Conservation (phyloP, 208 protist species). For the Trypanosoma platydactyli region DNA sequence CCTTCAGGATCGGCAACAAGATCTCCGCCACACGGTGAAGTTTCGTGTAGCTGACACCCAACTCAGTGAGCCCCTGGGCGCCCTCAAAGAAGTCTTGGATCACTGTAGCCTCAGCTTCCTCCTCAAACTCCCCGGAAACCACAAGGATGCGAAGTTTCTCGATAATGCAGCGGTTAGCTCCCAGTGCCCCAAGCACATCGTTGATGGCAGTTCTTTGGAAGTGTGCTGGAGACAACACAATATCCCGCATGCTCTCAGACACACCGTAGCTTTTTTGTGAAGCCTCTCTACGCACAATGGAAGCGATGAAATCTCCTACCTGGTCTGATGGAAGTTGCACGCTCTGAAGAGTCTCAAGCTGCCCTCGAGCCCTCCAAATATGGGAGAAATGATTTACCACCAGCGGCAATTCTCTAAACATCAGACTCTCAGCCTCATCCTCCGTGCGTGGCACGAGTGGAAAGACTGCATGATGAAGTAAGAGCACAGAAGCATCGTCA, state of each 20-base stretch:
- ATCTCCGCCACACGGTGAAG: constrained; percentile 11
- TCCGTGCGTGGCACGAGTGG: constrained; percentile 18
- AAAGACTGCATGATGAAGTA: constrained; percentile 11
- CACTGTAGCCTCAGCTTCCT: constrained; percentile 5
- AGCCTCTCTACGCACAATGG: constrained; percentile 27
- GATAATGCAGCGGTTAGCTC: constrained; percentile 21
- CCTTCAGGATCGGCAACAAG: constrained; percentile 26
- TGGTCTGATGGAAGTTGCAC: constrained; percentile 31
- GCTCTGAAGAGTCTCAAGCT: constrained; percentile 14
- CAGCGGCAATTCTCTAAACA: constrained; percentile 1
- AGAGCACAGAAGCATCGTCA: constrained; percentile 7
- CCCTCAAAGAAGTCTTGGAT: constrained; percentile 23
- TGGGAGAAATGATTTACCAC: constrained; percentile 25
- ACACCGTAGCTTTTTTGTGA: constrained; percentile 23
- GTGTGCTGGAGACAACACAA: constrained; percentile 12
- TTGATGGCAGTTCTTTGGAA: not conserved
- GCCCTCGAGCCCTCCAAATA: constrained; percentile 20
- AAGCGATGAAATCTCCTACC: constrained; percentile 23
- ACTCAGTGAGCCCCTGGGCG: constrained; percentile 1
- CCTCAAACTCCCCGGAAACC: constrained; percentile 27
- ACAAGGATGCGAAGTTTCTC: constrained; percentile 16
- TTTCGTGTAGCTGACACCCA: constrained; percentile 18
- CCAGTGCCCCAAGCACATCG: constrained; percentile 19
- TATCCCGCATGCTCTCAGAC: constrained; percentile 18
- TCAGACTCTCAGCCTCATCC: constrained; percentile 21